A percentile compares a stretch with the other conserved stretches of the same genome.
Conservation (phyloP, 108 stramenopile genomes). For the Mediolabrus comicus region DNA sequence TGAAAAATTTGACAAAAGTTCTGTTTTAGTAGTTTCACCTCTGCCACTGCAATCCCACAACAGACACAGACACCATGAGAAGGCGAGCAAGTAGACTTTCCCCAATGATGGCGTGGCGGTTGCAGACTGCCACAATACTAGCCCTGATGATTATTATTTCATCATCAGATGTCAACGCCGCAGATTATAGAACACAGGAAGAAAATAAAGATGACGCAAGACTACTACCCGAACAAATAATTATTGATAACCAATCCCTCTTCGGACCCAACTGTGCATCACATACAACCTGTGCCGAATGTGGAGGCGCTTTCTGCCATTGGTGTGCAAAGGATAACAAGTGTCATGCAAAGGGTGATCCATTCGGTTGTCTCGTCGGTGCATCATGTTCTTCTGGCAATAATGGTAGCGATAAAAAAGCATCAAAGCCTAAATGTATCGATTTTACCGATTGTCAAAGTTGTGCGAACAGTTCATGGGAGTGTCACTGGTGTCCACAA, state of each 20-base stretch:
- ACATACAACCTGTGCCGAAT: slow-evolving; percentile 65
- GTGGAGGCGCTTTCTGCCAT: slow-evolving; percentile 62
- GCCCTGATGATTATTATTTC: no score
- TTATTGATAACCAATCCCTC: not conserved
- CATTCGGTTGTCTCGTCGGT: slow-evolving; percentile 69
- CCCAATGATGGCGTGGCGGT: no score
- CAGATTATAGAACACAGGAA: no score
- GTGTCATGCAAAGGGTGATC: slow-evolving; percentile 76
- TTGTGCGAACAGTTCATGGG: slow-evolving; percentile 37
- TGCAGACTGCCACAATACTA: no score
- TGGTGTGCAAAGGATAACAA: slow-evolving; percentile 81
- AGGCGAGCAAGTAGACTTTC: no score
- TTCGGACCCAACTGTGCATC: slow-evolving; percentile 43
- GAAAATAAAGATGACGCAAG: no score
- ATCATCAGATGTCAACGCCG: no score
- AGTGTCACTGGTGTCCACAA: slow-evolving; percentile 50
- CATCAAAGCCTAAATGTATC: slow-evolving; percentile 8
- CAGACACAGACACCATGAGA: no score
- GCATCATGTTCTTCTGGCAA: slow-evolving; percentile 46
- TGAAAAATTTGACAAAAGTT: no score
- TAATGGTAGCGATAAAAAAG: not conserved
- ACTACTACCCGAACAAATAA: not conserved
- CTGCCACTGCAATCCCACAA: no score
- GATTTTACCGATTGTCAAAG: slow-evolving; percentile 31
- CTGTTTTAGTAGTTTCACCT: no score